Evolutionary conservation across 2,329 filamentous ascomycete species (phyloP).

Genomic region (Epichloe scottii): DNA sequence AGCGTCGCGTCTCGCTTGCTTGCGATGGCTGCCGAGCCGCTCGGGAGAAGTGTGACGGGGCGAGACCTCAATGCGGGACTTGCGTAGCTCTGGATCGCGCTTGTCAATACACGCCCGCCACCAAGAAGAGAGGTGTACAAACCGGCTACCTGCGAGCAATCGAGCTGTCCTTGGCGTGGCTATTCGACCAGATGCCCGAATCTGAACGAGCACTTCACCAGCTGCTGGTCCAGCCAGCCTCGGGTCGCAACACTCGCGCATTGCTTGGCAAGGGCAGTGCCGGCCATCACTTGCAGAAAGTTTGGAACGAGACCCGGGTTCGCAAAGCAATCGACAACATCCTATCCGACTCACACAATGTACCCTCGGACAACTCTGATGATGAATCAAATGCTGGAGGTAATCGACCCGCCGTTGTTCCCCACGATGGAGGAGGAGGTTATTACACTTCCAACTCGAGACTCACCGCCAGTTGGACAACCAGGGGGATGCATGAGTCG

Average conservation of each 20-base stretch:
- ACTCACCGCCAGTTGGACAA: background rate
- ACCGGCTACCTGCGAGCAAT: constrained; percentile 69
- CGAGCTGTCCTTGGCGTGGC: constrained; percentile 54
- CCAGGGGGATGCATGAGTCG: background rate
- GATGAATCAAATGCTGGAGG: constrained; percentile 19
- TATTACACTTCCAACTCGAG: background rate
- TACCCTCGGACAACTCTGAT: constrained; percentile 22
- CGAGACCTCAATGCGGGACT: constrained; percentile 52
- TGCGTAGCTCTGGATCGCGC: constrained; percentile 49
- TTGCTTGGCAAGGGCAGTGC: constrained; percentile 39
- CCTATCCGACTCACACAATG: constrained; percentile 33
- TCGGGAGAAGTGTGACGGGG: constrained; percentile 62
- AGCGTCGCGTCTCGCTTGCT: constrained; percentile 53
- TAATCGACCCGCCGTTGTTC: constrained; percentile 8
- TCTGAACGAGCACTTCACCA: constrained; percentile 44
- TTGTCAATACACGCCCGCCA: constrained; percentile 60
- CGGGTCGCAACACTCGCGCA: constrained; percentile 27
- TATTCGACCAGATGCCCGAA: constrained; percentile 49
- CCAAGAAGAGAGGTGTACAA: constrained; percentile 66
- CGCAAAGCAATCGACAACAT: constrained; percentile 51
- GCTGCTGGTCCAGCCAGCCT: constrained; percentile 35
- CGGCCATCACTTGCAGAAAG: constrained; percentile 44
- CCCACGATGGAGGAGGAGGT: background rate
- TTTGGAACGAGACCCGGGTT: constrained; percentile 51
- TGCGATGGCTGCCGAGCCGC: constrained; percentile 57